Percentiles rank a stretch among this genome's conserved stretches.
phyloP scores from a whole-genome alignment of 805 yeast species.

The Candida argentea region DNA sequence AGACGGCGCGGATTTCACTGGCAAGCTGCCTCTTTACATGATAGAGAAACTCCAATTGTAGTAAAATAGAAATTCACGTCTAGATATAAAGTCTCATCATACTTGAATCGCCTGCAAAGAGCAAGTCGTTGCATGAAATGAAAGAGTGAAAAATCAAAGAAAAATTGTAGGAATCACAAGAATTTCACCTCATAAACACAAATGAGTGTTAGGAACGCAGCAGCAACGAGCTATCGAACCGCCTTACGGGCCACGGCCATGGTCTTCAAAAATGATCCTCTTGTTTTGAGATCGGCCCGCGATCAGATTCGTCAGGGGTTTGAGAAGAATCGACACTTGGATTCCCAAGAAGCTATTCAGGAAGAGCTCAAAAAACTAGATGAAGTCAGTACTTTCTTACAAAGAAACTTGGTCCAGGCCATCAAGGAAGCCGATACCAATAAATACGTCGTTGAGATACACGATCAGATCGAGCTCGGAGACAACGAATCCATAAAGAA shows the following conservation, averaged over 20 bases:
- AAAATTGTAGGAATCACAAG: too few species aligned
- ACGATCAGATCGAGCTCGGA: constrained; percentile 77
- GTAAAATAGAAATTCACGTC: constrained; percentile 1
- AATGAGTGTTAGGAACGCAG: too few species aligned
- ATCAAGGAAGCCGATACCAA: constrained; percentile 33
- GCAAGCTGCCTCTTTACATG: constrained; percentile 45
- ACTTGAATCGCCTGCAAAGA: too few species aligned
- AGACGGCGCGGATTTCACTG: constrained; percentile 20
- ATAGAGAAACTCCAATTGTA: constrained; percentile 38
- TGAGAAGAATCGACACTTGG: constrained; percentile 18
- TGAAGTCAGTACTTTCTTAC: constrained; percentile 62
- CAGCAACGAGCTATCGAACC: constrained; percentile 43
- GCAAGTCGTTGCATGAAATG: too few species aligned
- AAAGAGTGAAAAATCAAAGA: too few species aligned
- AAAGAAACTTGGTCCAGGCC: constrained; percentile 84
- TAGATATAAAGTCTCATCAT: too few species aligned
- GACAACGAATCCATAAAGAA: constrained; percentile 74
- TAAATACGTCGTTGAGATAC: constrained; percentile 56
- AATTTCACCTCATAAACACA: too few species aligned
- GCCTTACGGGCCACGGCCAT: constrained; percentile 57
- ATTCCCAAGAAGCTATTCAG: constrained; percentile 8
- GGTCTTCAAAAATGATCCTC: constrained; percentile 45
- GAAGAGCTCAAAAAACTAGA: constrained; percentile 46
- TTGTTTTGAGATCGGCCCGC: constrained; percentile 51
- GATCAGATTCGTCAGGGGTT: constrained; percentile 46